phyloP scores from a whole-genome alignment of 768 basidiomycete genomes.

The Boletales sp. region DNA sequence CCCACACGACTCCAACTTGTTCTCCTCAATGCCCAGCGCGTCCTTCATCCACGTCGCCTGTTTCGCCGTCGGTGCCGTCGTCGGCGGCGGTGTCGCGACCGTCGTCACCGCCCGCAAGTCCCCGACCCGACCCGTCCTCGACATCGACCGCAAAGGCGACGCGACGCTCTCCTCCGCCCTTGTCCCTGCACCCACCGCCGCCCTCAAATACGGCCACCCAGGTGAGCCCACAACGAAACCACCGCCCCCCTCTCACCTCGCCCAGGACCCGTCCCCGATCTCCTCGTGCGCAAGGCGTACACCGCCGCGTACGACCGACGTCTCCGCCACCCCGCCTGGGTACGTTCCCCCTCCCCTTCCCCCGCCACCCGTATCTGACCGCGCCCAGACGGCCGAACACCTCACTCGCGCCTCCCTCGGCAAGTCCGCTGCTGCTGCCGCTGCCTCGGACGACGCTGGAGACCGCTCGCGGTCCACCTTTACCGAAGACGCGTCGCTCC shows the following conservation, averaged over 20 bases:
- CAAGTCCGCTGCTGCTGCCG: constrained; percentile 38
- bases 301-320: constrained; percentile 88
- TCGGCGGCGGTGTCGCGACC: constrained; percentile 74
- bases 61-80: constrained; percentile 78
- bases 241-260: neutral
- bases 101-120: constrained; percentile 37
- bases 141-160: constrained; percentile 43
- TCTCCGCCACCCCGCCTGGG: constrained; percentile 92
- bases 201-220: constrained; percentile 46
- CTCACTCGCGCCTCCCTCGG: constrained; percentile 75
- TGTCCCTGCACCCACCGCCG: constrained; percentile 25
- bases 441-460: constrained; percentile 39
- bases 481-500: constrained; percentile 77
- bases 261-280: constrained; percentile 82
- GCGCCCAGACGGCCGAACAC: constrained; percentile 85
- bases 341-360: constrained; percentile 31
- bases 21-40: constrained; percentile 42
- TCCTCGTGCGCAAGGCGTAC: constrained; percentile 78
- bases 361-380: neutral
- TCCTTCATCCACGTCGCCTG: constrained; percentile 60
- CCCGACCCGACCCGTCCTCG: constrained; percentile 36
- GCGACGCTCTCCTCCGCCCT: constrained; percentile 38
- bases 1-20: no score
- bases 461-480: constrained; percentile 80
- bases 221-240: constrained; percentile 9